Base-by-base conservation (phyloP, 495 filamentous ascomycete species). In the Coniosporium apollinis region DNA sequence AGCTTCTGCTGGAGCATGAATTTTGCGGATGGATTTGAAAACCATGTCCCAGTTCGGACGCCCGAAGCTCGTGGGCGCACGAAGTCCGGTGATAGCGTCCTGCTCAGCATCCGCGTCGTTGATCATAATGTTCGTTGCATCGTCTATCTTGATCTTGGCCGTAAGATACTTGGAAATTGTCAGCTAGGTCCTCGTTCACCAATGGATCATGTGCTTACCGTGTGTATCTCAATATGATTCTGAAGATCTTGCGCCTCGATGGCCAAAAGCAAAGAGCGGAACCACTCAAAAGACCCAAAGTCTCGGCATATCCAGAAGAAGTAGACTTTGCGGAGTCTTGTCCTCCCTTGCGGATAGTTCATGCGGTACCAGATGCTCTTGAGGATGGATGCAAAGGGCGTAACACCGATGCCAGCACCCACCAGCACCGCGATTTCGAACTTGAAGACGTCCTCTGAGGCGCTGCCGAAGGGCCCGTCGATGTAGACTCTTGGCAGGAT, bases 281-380 rank as follows among this genome's bases (percentile, higher is more conserved):
- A 85, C 79, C 79, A 85, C 58, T 83, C 78, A 44, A 82, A 83
- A 3, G 72, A 75, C 17, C 73, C 76, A 44, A 82, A 79, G 49
- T 83, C 77, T 51, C 76, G 61, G 62, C 79, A 80, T 46, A 83
- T 69, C 79, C 79, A 85, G 64, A 83, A 82, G 59, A 85, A 83
- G 60, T 83, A 85, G 21, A 85, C 76, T 54, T 83, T 85, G 37
- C 74, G 62, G 20, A 85, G 63, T 20, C 73, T 61, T 13, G 75
- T 82, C 56, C 72, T 73, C 56, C 79, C 70, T 52, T 78, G 69
- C 9, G 77, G 75, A 54, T 76, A 81, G 62, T 81, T 82, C 68
- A 79, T 79, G n/a, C 77, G 66, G 54, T 83, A 85, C 79, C 79
- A 85, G 54, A 85, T 81, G 37, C 74, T 80, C 61, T 85, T 85